phyloP scores from a whole-genome alignment of 2,329 filamentous ascomycete species.

The Xylaria sp. region DNA sequence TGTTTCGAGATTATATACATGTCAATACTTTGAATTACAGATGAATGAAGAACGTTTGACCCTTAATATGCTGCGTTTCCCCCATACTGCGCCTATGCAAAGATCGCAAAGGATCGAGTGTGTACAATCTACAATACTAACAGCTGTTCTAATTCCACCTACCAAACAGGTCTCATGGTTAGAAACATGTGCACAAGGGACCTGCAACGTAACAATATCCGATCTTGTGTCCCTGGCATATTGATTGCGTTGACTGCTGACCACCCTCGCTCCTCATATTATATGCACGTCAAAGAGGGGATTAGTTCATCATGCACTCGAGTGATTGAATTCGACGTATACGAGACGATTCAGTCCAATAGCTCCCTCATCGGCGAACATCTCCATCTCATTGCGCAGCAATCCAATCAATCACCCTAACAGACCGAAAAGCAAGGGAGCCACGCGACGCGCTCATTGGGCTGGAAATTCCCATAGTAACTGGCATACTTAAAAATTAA shows the following conservation, averaged over 20 bases:
- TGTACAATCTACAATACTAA: background rate
- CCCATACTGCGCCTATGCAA: background rate
- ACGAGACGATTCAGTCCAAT: background rate
- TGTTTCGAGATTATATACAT: background rate
- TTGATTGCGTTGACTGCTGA: background rate
- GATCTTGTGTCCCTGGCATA: background rate
- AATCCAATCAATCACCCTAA: constrained; percentile 3
- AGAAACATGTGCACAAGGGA: background rate
- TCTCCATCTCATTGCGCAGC: background rate
- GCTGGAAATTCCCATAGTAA: background rate
- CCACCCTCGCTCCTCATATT: background rate
- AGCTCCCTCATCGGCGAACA: too few relatives aligned
- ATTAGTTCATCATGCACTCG: background rate
- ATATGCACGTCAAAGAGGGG: background rate
- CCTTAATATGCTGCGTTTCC: background rate
- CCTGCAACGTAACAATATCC: background rate
- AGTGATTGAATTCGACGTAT: background rate
- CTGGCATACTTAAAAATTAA: background rate
- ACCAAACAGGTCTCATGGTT: background rate
- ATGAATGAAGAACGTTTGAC: constrained; percentile 1
- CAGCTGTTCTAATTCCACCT: too few relatives aligned
- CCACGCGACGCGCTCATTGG: background rate
- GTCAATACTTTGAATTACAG: background rate
- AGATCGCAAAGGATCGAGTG: background rate
- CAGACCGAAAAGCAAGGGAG: background rate